Evolutionary conservation across 1,284 basidiomycete species (phyloP), one percentile per base, ranked within the genome.

Genomic region (Boletus sp.): DNA sequence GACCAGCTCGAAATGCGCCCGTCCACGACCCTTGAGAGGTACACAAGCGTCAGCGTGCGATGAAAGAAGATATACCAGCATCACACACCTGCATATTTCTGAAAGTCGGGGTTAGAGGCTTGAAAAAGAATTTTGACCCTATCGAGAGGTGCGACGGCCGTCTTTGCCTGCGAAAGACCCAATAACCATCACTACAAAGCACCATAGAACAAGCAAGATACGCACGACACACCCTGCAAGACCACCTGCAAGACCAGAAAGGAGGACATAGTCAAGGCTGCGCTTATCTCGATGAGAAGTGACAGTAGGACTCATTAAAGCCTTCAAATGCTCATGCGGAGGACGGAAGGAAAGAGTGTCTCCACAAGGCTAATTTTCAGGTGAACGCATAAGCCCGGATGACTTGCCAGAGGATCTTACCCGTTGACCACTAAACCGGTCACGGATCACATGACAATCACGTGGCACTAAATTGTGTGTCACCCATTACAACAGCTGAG

Each of bases 121-220:
- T 99, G 96, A 66, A 99, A 98, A 45, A 99, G 81, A 59, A 99
- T 99, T 75, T 99, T 99, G 62, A 99, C 94, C 59, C 96, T 79
- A 67, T 99, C 96, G 23, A 99, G 78, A 1, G 96, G 96, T 19
- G 96, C 96, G 47, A 99, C 94, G 17, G 89, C 88, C 8, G 96
- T 95, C 72, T 99, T 99, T 41, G 94, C 94, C 91, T 94, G 48
- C 5, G 22, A 41, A 17, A 22, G 16, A 42, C 20, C 50, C 44
- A 16, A 42, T 33, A 22, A 44, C 45, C 41, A 45, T 56, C 7
- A 49, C 50, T 52, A 44, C 32, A 29, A 54, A 48, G 45, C 16
- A 32, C 19, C 50, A 53, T 36, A 30, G 10, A 30, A 52, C 38
- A 46, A 51, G 20, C 22, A n/a, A 47, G 14, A 49, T 30, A 80